A percentile compares a stretch with the other conserved stretches of the same genome.
Evolutionary conservation across 345 rosid species (phyloP).

Genomic region (Gossypium longicalyx): DNA sequence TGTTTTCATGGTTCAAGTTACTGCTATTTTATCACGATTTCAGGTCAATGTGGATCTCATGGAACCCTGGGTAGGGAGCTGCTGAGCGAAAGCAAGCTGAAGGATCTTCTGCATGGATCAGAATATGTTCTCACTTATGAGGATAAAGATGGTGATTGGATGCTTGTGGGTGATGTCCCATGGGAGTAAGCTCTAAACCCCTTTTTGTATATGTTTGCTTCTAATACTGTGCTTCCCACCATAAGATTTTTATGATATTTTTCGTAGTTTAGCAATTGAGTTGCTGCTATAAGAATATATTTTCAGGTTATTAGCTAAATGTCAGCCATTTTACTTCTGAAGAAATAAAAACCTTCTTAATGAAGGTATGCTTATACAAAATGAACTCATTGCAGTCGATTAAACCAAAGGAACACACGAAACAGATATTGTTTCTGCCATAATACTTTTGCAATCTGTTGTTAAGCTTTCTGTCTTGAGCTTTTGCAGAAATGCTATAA

Average conservation of each 20-base stretch:
- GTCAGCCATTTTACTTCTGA: neutral
- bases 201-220: neutral
- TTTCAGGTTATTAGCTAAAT: neutral
- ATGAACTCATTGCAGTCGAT: neutral
- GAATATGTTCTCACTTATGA: conserved; percentile 62
- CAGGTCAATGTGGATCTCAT: conserved; percentile 56
- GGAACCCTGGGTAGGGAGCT: conserved; percentile 42
- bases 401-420: neutral
- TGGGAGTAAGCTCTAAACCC: conserved; percentile 54
- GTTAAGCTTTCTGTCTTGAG: neutral
- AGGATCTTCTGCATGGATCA: conserved; percentile 58
- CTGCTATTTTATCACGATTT: conserved; percentile 22
- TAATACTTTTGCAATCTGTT: neutral
- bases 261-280: neutral
- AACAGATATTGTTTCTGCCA: neutral
- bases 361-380: neutral
- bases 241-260: neutral
- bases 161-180: conserved; percentile 80
- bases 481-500: neutral
- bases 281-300: neutral
- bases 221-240: neutral
- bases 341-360: neutral
- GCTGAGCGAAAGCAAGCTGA: conserved; percentile 51
- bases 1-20: conserved; percentile 26
- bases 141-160: conserved; percentile 73